Percentiles rank a stretch among this genome's conserved stretches.
Conservation (phyloP, 208 protist genomes). For the Crithidia sp. region DNA sequence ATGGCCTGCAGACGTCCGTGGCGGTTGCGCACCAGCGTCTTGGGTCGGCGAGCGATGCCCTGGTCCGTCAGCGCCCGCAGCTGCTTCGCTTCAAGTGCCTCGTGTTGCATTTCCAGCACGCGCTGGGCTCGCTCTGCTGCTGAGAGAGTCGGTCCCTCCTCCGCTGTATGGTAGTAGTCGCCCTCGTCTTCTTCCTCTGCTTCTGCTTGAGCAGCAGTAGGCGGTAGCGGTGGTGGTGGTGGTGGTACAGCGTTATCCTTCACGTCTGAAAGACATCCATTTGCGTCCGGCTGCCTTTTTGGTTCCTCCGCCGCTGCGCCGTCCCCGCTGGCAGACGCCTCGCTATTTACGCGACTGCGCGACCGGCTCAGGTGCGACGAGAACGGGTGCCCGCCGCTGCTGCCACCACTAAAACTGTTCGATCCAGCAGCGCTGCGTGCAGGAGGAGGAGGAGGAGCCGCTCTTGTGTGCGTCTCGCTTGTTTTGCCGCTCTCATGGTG, state of each 20-base stretch:
- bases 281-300: no score
- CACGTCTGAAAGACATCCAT: no score
- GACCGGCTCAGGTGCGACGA: constrained; percentile 6
- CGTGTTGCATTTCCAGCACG: constrained; percentile 48
- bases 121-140: constrained; percentile 54
- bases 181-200: constrained; percentile 30
- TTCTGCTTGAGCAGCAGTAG: not conserved
- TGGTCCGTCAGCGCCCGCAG: constrained; percentile 28
- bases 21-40: constrained; percentile 55
- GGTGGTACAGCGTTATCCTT: no score
- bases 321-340: not conserved
- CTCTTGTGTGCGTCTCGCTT: not conserved
- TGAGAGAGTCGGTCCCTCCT: constrained; percentile 32
- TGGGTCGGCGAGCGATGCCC: constrained; percentile 65
- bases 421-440: not conserved
- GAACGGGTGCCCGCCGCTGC: constrained; percentile 17
- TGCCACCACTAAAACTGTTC: not conserved
- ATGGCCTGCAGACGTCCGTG: constrained; percentile 56
- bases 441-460: no score
- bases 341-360: constrained; percentile 3
- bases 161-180: constrained; percentile 26
- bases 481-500: not conserved
- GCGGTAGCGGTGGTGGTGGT: no score
- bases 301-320: no score
- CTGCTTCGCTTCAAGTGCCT: constrained; percentile 40